These are phyloP conservation scores for Tylopilus sp. DNA, from an alignment of 768 basidiomycete genomes.

Conservation along the genomic window DNA sequence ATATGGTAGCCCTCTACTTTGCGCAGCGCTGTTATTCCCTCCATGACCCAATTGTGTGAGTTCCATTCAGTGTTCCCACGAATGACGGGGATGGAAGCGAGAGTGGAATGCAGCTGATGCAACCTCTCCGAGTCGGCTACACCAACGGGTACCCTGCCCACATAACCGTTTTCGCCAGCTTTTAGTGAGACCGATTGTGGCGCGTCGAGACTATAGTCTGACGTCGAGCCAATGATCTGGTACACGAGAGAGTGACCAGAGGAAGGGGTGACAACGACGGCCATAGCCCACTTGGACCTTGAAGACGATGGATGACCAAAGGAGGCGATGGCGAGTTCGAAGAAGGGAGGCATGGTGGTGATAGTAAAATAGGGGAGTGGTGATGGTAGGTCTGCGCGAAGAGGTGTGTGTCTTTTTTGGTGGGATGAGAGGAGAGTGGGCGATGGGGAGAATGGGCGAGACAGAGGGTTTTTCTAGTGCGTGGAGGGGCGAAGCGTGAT, in stretches of 20 bases:
- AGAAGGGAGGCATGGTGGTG: slow-evolving; percentile 30
- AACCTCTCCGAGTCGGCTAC: slow-evolving; percentile 28
- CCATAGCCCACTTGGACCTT: slow-evolving; percentile 26
- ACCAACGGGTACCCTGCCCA: slow-evolving; percentile 22
- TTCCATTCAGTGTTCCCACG: slow-evolving; percentile 28
- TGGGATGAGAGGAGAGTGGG: not conserved
- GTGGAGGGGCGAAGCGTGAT: slow-evolving; percentile 8
- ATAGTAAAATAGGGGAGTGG: slow-evolving; percentile 1
- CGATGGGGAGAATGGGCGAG: not conserved
- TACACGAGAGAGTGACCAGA: slow-evolving; percentile 30
- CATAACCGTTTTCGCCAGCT: slow-evolving; percentile 28
- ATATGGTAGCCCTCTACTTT: slow-evolving; percentile 27
- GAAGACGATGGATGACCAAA: slow-evolving; percentile 22
- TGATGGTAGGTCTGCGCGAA: not conserved
- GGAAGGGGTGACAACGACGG: slow-evolving; percentile 26
- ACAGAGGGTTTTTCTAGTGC: slow-evolving; percentile 21
- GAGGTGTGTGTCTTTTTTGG: not conserved
- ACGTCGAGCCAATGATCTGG: slow-evolving; percentile 27
- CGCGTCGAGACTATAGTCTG: slow-evolving; percentile 29
- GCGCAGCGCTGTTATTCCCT: slow-evolving; percentile 27
- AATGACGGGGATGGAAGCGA: slow-evolving; percentile 24
- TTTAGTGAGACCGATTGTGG: slow-evolving; percentile 33
- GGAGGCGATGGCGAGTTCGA: slow-evolving; percentile 30
- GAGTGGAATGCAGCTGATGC: slow-evolving; percentile 27
- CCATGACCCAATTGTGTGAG: slow-evolving; percentile 31